Evolutionary conservation across 1,284 basidiomycete species (phyloP).

Genomic region (Cryptococcus amylolentus): DNA sequence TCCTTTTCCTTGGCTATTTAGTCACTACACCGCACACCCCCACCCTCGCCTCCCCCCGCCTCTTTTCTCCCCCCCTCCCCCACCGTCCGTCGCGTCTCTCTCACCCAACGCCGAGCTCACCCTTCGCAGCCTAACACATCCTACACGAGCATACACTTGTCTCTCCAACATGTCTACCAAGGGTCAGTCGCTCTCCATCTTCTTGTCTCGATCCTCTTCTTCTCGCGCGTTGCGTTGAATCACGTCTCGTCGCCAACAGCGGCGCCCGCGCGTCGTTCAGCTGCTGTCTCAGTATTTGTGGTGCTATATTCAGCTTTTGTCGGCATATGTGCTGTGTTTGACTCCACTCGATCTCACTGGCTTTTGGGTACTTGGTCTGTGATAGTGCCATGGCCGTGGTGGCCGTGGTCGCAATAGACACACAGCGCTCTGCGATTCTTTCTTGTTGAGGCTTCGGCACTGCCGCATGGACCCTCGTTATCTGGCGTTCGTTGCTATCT

Average conservation of each 20-base stretch:
- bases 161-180: slow-evolving; percentile 48
- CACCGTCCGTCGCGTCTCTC: neutral
- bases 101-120: neutral
- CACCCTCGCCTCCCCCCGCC: neutral
- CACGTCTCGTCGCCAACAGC: no score
- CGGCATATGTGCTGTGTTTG: neutral
- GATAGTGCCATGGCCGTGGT: no score
- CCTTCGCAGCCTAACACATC: neutral
- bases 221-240: slow-evolving; percentile 1
- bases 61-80: neutral
- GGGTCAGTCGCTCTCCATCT: slow-evolving; percentile 31
- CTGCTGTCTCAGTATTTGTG: no score
- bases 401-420: no score
- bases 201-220: neutral
- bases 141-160: neutral
- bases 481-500: no score
- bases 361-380: no score
- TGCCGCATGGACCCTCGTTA: no score
- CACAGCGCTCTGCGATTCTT: no score
- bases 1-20: neutral
- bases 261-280: no score
- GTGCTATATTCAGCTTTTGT: neutral
- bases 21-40: neutral
- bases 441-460: no score
- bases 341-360: no score